Evolutionary conservation across 2,329 filamentous ascomycete species (phyloP).

Genomic region (Fusarium sacchari): DNA sequence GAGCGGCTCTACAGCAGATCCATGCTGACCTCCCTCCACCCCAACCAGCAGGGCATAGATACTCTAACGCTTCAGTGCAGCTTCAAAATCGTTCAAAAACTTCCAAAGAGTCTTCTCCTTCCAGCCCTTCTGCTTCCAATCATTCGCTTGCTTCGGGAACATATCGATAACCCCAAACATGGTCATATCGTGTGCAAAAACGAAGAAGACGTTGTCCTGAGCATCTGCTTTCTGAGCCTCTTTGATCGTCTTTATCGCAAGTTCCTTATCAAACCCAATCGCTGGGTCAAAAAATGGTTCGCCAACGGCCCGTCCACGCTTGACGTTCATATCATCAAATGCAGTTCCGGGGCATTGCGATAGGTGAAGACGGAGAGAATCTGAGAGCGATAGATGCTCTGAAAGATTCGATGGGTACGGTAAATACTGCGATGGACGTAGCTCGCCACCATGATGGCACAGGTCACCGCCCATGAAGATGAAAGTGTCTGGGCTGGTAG

Average conservation of each 20-base stretch:
- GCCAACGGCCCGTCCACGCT: background rate
- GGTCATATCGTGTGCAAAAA: conserved; percentile 1
- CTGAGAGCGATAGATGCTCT: background rate
- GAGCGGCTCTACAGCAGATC: background rate
- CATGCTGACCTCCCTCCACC: background rate
- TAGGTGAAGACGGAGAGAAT: conserved; percentile 3
- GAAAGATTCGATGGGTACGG: background rate
- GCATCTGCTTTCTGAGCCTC: conserved; percentile 12
- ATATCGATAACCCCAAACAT: conserved; percentile 1
- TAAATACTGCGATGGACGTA: conserved; percentile 8
- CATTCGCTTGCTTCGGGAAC: background rate
- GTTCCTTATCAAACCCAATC: background rate
- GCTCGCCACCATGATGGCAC: conserved; percentile 10
- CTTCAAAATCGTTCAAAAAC: conserved; percentile 7
- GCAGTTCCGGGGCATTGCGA: conserved; percentile 2
- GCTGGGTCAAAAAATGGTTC: conserved; percentile 18
- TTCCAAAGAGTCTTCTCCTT: conserved; percentile 6
- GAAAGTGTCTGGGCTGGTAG: background rate
- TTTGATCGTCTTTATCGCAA: background rate
- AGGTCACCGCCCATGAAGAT: conserved; percentile 20
- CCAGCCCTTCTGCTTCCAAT: conserved; percentile 16
- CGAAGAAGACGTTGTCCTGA: conserved; percentile 8
- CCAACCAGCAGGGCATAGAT: background rate
- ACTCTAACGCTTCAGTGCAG: background rate
- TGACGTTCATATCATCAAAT: background rate